Evolutionary conservation across 176 grass and related monocot species (phyloP).

Genomic region (sorghum (Sorghum bicolor)): DNA sequence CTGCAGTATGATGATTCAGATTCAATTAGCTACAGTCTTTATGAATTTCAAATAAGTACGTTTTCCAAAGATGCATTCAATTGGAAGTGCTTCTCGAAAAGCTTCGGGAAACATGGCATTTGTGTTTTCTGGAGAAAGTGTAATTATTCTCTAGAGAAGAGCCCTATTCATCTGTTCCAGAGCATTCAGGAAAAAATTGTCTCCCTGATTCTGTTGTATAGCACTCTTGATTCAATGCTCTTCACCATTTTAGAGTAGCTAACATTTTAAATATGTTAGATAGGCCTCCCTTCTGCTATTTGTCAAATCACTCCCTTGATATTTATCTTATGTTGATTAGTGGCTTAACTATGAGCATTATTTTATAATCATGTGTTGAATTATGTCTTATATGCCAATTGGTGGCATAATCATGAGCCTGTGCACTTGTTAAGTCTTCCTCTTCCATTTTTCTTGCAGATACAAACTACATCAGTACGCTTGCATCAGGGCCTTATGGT

Average conservation of each 20-base stretch:
- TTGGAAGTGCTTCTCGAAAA: background rate
- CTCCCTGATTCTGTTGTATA: background rate
- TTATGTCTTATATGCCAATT: slow-evolving; percentile 3
- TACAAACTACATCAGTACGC: slow-evolving; percentile 52
- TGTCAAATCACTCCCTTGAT: slow-evolving; percentile 24
- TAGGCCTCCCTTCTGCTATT: background rate
- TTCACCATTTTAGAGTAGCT: background rate
- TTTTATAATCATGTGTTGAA: background rate
- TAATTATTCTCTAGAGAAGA: slow-evolving; percentile 1
- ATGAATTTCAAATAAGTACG: background rate
- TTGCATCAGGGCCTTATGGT: slow-evolving; percentile 90
- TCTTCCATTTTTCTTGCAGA: slow-evolving; percentile 45
- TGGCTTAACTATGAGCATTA: background rate
- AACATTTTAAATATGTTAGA: background rate
- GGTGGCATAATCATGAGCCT: slow-evolving; percentile 3
- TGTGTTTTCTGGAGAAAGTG: background rate
- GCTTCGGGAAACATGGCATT: background rate
- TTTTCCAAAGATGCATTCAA: background rate
- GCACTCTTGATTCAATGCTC: background rate
- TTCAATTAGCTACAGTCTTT: background rate
- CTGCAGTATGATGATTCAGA: background rate
- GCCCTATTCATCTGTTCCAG: slow-evolving; percentile 5
- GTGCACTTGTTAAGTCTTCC: background rate
- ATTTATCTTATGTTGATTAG: background rate
- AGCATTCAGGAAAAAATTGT: slow-evolving; percentile 4